Base-by-base conservation (phyloP, 495 filamentous ascomycete genomes). In the Tuber borchii region DNA sequence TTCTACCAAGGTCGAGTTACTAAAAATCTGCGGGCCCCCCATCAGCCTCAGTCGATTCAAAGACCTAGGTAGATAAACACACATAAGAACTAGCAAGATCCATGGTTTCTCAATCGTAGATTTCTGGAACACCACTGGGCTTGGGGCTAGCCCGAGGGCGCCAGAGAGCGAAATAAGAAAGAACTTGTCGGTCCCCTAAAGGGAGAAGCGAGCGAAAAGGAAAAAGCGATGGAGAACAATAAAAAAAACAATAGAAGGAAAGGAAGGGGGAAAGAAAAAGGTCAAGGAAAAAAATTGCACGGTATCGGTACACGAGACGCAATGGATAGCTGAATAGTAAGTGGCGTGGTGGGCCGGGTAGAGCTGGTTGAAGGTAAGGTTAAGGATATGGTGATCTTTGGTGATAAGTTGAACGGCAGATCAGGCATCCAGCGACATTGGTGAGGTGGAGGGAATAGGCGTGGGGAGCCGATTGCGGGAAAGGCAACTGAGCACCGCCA, bases 1-100 rank as follows among this genome's bases (percentile, higher is more conserved):
- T 71, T 83, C 78, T 20, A 68, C 70, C 39, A 83, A 71, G 26
- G 81, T 83, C 44, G 81, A 83, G 68, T 75, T 79, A 72, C 81
- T 82, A 68, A 80, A 77, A 45, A 83, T 79, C 81, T 83, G 37
- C 48, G 42, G 42, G 46, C 71, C 43, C 71, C 43, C 42, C 69
- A 72, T 81, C 73, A 81, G 80, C 79, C 73, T 78, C 51, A 43
- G 39, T 44, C 40, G 22, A 45, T 45, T 72, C 22, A n/a, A 26
- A 34, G 37, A 44, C 4, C 46, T 20, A 74, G 31, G 51, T 26
- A 31, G 19, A 75, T 16, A 75, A 77, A 77, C 79, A 42, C 51
- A 81, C 79, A 78, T 81, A 71, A 73, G 75, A 71, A 73, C 75
- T 77, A 70, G 75, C 77, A 71, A 71, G 78, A 46, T 81, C 79